Evolutionary conservation across 2,329 filamentous ascomycete species (phyloP).

Genomic region (Colletotrichum caudatum): DNA sequence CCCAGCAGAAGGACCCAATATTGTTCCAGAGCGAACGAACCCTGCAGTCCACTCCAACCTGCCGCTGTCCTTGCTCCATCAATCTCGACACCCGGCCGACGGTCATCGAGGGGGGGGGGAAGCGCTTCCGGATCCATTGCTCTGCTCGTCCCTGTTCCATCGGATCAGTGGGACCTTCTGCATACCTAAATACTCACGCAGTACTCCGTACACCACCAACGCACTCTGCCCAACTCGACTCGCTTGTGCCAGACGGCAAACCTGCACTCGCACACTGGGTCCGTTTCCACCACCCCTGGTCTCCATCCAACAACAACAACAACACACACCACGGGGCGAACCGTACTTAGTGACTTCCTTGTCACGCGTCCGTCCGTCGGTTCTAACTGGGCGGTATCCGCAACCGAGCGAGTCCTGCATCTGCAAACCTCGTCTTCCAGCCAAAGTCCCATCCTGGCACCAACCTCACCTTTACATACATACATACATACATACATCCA

Average conservation of each 20-base stretch:
- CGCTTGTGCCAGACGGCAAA: slow-evolving; percentile 10
- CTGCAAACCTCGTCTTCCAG: slow-evolving; percentile 32
- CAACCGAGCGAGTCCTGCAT: slow-evolving; percentile 32
- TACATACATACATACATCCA: slow-evolving; percentile 3
- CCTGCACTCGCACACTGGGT: slow-evolving; percentile 22
- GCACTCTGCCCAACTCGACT: slow-evolving; percentile 7
- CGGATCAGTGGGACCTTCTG: slow-evolving; percentile 14
- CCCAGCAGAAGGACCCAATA: slow-evolving; percentile 24
- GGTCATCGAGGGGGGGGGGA: not conserved
- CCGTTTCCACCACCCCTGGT: slow-evolving; percentile 23
- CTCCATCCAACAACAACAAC: slow-evolving; percentile 33
- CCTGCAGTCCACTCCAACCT: slow-evolving; percentile 12
- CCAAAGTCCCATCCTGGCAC: slow-evolving; percentile 15
- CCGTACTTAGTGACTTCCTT: slow-evolving; percentile 25
- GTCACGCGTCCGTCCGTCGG: slow-evolving; percentile 38
- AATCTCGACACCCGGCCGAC: slow-evolving; percentile 7
- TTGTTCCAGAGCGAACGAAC: slow-evolving; percentile 27
- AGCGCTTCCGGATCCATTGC: slow-evolving; percentile 25
- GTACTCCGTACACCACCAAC: too few species aligned
- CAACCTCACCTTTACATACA: slow-evolving; percentile 8
- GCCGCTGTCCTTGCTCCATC: not conserved
- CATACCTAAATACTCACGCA: not conserved
- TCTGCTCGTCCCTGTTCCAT: slow-evolving; percentile 15
- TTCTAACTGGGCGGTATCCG: slow-evolving; percentile 24
- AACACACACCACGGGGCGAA: slow-evolving; percentile 39